Base-by-base conservation (phyloP, 306 rosid species). In the Styphnolobium japonicum region DNA sequence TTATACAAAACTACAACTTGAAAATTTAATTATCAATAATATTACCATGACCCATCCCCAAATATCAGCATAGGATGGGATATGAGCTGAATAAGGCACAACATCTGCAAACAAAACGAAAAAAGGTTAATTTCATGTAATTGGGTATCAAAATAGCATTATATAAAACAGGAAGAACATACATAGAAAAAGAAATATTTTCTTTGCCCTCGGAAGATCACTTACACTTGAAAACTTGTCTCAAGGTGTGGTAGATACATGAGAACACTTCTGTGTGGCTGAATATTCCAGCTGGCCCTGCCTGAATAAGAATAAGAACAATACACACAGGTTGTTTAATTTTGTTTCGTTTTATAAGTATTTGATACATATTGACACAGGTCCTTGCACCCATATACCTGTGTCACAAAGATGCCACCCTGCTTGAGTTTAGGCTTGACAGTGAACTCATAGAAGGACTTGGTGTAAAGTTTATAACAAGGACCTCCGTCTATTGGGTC, bases 41-140 rank as follows among this genome's bases (percentile, higher is more conserved):
- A 22, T 80, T 92, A 94, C 97, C 98, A 94, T 84, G 87, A 94
- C 85, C 98, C 98, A 94, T 63, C 98, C 98, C 98, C 98, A 94
- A 37, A 89, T 92, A 77, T 94, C 98, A 83, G 97, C 98, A 88
- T 86, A 94, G 37, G 98, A 94, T 58, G 98, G 98, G 81, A 92
- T 85, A 72, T 94, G 98, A 67, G 97, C 97, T 65, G 98, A 94
- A 19, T 90, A 94, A 81, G 98, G 93, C 84, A 94, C 98, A 51
- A 94, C 98, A 87, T 94, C 98, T 94, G 87, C 85, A 89, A 60
- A 76, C 40, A 1, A 19, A 48, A 56, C 52, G 8, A 56, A 71
- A 61, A 14, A 4, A 19, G 34, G 67, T 76, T 42, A 82, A 56
- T 80, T 78, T 56, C 4, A 58, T 25, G 48, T 29, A 37, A 36